A percentile compares a stretch with the other conserved stretches of the same genome.
Evolutionary conservation across 208 protist species (phyloP).

Genomic region (Wallacemonas collosoma): DNA sequence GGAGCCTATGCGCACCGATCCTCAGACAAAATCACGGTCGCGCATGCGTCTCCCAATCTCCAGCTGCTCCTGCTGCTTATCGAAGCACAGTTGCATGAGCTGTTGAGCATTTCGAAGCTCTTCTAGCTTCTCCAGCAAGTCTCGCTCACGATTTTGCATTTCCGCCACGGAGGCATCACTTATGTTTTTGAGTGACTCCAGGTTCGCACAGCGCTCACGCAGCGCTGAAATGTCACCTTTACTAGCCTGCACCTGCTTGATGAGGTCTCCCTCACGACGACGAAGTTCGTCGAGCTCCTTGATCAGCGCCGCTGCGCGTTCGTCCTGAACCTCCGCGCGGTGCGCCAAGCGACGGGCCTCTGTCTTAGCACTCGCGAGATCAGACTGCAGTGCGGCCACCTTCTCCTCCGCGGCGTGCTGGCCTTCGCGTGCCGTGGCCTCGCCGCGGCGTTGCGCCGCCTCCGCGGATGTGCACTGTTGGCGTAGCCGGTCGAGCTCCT

Average conservation of each 20-base stretch:
- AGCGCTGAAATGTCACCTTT: slow-evolving; percentile 67
- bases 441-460: slow-evolving; percentile 32
- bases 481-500: slow-evolving; percentile 34
- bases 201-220: slow-evolving; percentile 79
- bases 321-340: slow-evolving; percentile 35
- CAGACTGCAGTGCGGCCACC: slow-evolving; percentile 34
- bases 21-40: slow-evolving; percentile 27
- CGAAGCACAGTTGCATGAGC: slow-evolving; percentile 89
- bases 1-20: too few species aligned
- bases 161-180: slow-evolving; percentile 64
- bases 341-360: slow-evolving; percentile 49
- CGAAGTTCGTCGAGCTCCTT: slow-evolving; percentile 53
- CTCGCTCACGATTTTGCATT: slow-evolving; percentile 65
- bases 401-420: slow-evolving; percentile 44
- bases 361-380: slow-evolving; percentile 28
- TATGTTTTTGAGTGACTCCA: slow-evolving; percentile 85
- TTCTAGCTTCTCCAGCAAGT: slow-evolving; percentile 77
- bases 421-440: slow-evolving; percentile 28
- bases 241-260: slow-evolving; percentile 57
- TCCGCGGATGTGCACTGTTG: slow-evolving; percentile 39
- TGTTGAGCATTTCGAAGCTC: slow-evolving; percentile 80
- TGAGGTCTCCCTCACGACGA: slow-evolving; percentile 48
- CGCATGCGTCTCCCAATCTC: slow-evolving; percentile 71
- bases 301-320: slow-evolving; percentile 35
- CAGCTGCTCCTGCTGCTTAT: slow-evolving; percentile 90